Percentiles rank a stretch among this genome's conserved stretches.
Evolutionary conservation across 371 early-diverging fungal species (phyloP).

Genomic region (Apophysomyces ossiformis): DNA sequence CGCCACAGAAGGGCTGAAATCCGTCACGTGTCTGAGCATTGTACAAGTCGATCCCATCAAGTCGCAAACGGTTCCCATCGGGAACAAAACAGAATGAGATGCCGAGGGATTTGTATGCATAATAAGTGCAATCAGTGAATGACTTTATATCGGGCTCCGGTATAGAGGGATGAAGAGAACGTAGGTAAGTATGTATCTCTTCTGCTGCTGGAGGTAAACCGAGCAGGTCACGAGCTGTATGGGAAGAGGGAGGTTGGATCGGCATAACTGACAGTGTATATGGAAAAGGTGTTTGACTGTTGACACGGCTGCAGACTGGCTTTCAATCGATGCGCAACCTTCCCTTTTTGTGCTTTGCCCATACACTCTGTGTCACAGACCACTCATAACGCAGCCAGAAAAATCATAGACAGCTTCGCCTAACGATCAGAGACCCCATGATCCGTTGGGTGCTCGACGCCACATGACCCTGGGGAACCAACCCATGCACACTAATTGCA

Average conservation of each 20-base stretch:
- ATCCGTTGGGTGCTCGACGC: not conserved
- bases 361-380: too few relatives aligned
- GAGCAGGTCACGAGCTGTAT: not conserved
- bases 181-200: not conserved
- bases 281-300: not conserved
- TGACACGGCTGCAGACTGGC: not conserved
- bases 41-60: slow-evolving; percentile 50
- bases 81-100: slow-evolving; percentile 46
- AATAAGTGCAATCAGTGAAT: slow-evolving; percentile 40
- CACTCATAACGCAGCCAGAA: too few relatives aligned
- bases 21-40: slow-evolving; percentile 50
- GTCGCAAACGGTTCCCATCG: slow-evolving; percentile 4
- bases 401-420: too few relatives aligned
- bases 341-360: too few relatives aligned
- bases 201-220: not conserved
- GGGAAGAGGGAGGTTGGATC: slow-evolving; percentile 4
- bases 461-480: slow-evolving; percentile 7
- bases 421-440: too few relatives aligned
- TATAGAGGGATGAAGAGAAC: not conserved
- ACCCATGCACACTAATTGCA: not conserved
- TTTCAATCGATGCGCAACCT: not conserved
- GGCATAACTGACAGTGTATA: not conserved
- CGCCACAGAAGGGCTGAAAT: slow-evolving; percentile 29
- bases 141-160: slow-evolving; percentile 18
- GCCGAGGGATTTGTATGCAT: slow-evolving; percentile 44